These are phyloP conservation scores for Fusarium sp. DNA, from an alignment of 2,329 filamentous ascomycete species.

Conservation along the genomic window DNA sequence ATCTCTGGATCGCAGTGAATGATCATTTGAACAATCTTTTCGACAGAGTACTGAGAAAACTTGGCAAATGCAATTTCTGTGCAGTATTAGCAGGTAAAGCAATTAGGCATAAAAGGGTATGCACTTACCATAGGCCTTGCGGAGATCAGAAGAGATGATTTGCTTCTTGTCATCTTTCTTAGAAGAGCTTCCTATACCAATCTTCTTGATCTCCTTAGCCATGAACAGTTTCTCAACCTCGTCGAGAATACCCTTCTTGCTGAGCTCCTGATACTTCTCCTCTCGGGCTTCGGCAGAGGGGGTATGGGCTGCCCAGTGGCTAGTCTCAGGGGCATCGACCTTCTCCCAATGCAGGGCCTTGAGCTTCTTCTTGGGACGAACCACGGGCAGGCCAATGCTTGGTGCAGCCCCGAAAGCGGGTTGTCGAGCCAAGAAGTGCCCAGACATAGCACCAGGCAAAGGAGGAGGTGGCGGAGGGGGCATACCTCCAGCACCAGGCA, in stretches of 20 bases:
- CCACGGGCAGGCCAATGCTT: conserved; percentile 78
- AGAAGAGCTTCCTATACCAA: conserved; percentile 72
- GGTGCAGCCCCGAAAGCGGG: conserved; percentile 63
- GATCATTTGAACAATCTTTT: conserved; percentile 90
- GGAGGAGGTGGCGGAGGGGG: conserved; percentile 70
- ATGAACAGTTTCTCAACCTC: conserved; percentile 98
- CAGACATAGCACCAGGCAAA: conserved; percentile 75
- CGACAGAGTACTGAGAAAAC: conserved; percentile 84
- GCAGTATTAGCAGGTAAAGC: conserved; percentile 44
- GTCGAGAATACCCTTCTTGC: conserved; percentile 93
- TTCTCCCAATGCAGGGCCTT: conserved; percentile 99
- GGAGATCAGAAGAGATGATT: conserved; percentile 89
- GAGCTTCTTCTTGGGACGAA: conserved; percentile 97
- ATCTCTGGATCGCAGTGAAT: conserved; percentile 94
- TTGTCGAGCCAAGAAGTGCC: conserved; percentile 78
- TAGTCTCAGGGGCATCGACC: conserved; percentile 90
- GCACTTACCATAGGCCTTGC: conserved; percentile 80
- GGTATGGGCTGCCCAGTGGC: conserved; percentile 89
- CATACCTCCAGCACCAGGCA: conserved; percentile 54
- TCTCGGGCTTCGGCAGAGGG: conserved; percentile 90
- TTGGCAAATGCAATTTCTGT: conserved; percentile 90
- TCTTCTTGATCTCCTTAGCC: conserved; percentile 93
- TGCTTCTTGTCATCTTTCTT: conserved; percentile 98
- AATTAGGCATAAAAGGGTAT: not conserved
- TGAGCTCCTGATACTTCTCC: conserved; percentile 94